Evolutionary conservation across 2,329 filamentous ascomycete species (phyloP).

Genomic region (Clonostachys byssicola): DNA sequence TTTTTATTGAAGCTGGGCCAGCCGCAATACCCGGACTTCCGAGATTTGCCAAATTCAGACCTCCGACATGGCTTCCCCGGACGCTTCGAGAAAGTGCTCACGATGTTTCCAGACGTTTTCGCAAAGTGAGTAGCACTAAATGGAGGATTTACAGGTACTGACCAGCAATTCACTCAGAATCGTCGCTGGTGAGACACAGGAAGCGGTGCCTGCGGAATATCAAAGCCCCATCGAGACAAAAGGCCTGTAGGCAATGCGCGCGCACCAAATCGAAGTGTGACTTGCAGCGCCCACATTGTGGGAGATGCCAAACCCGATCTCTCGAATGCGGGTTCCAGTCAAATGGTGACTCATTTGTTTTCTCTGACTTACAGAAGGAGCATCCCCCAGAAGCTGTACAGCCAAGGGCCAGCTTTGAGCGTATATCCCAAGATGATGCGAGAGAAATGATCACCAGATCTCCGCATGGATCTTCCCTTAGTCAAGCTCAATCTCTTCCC

Average conservation of each 20-base stretch:
- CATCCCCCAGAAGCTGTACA: background rate
- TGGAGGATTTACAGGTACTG: too few relatives aligned
- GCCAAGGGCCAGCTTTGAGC: background rate
- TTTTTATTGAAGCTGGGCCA: too few relatives aligned
- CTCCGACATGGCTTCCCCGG: too few relatives aligned
- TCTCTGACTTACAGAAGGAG: background rate
- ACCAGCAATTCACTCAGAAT: background rate
- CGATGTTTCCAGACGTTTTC: too few relatives aligned
- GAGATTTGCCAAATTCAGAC: too few relatives aligned
- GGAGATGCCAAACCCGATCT: background rate
- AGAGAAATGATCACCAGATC: background rate
- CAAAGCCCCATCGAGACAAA: background rate
- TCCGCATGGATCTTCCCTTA: background rate
- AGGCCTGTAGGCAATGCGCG: background rate
- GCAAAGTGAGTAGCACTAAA: too few relatives aligned
- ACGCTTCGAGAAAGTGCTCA: too few relatives aligned
- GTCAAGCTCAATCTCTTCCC: background rate
- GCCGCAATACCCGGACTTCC: too few relatives aligned
- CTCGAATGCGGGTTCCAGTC: background rate
- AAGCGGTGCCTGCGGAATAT: constrained; percentile 1
- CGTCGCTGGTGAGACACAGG: constrained; percentile 1
- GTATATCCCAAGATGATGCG: background rate
- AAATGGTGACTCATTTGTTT: background rate
- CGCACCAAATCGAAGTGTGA: constrained; percentile 1
- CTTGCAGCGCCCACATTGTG: constrained; percentile 1